Evolutionary conservation across 225 moss, liverwort and hornwort species (phyloP).

Genomic region (Sphagnum contortum): DNA sequence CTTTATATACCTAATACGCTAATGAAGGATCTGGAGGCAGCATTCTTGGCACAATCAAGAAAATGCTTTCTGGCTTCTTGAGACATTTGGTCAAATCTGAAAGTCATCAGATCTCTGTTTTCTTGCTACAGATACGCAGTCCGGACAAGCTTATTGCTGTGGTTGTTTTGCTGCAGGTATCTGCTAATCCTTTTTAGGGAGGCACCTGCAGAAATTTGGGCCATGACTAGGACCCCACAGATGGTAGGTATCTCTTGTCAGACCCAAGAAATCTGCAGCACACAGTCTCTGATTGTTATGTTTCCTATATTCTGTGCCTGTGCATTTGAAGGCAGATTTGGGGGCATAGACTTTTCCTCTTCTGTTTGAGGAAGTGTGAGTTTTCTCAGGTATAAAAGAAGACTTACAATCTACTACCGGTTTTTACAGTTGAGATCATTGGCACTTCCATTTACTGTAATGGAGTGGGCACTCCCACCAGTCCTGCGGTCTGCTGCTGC

Average conservation of each 20-base stretch:
- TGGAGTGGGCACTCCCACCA: constrained; percentile 99
- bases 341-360: no score
- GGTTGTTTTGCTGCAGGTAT: constrained; percentile 54
- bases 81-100: no score
- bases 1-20: no score
- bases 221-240: constrained; percentile 89
- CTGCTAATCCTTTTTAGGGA: constrained; percentile 87
- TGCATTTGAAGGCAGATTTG: no score
- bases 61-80: no score
- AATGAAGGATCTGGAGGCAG: background rate
- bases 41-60: no score
- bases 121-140: no score
- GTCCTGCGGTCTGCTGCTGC: constrained; percentile 61
- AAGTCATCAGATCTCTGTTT: no score
- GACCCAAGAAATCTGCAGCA: no score
- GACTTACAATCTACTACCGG: constrained; percentile 18
- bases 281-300: no score
- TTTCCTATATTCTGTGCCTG: no score
- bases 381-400: background rate
- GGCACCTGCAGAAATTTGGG: constrained; percentile 99
- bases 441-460: constrained; percentile 92
- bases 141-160: background rate
- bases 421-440: constrained; percentile 82
- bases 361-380: no score
- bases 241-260: constrained; percentile 44